phyloP scores from a whole-genome alignment of 805 yeast species.

The Grigorovia jiainica region DNA sequence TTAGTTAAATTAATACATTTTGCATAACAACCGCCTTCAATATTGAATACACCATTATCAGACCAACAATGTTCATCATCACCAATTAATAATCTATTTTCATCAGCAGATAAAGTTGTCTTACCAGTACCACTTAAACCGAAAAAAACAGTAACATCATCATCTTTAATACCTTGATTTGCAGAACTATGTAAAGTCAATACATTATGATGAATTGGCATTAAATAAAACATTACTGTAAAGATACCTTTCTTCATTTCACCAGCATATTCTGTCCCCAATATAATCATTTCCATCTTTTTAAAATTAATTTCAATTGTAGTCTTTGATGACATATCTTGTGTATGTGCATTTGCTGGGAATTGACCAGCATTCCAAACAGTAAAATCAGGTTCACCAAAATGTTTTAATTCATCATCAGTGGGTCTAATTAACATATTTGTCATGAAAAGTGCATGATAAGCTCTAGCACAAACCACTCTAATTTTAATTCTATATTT shows the following conservation, averaged over 20 bases:
- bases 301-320: conserved; percentile 94
- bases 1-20: conserved; percentile 82
- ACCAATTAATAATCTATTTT: conserved; percentile 86
- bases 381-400: conserved; percentile 97
- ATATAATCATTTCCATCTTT: conserved; percentile 96
- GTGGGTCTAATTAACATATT: conserved; percentile 96
- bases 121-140: conserved; percentile 98
- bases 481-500: conserved; percentile 92
- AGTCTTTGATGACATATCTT: conserved; percentile 94
- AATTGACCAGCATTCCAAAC: conserved; percentile 98
- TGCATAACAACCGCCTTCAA: conserved; percentile 99
- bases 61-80: conserved; percentile 99
- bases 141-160: conserved; percentile 90
- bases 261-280: conserved; percentile 98
- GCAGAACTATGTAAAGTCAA: conserved; percentile 92
- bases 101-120: conserved; percentile 95
- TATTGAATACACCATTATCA: conserved; percentile 95
- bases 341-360: conserved; percentile 94
- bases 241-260: conserved; percentile 99
- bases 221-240: conserved; percentile 96
- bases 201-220: conserved; percentile 89
- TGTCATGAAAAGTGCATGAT: conserved; percentile 96
- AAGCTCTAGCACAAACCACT: conserved; percentile 95
- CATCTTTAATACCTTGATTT: conserved; percentile 72
- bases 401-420: conserved; percentile 72